Percentiles rank a stretch among this genome's conserved stretches.
These are phyloP conservation scores for Penicillium sp. DNA, from an alignment of 2,329 filamentous ascomycete species.

Conservation along the genomic window DNA sequence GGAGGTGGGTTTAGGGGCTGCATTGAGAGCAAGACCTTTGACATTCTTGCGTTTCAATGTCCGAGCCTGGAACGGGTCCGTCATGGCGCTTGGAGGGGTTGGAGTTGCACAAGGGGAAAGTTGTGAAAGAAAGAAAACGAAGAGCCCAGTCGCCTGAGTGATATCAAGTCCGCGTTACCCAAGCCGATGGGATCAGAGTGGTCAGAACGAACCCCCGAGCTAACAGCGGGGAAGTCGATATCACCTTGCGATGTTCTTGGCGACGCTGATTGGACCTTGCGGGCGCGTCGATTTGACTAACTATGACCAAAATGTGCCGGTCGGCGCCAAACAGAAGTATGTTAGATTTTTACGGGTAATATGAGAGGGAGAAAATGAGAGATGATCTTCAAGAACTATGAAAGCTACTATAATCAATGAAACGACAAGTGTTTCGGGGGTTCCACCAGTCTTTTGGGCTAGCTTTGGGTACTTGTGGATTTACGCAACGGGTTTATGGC, in stretches of 20 bases:
- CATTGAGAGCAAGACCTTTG: constrained; percentile 87
- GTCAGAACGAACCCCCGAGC: constrained; percentile 22
- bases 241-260: constrained; percentile 29
- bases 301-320: constrained; percentile 13
- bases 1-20: constrained; percentile 67
- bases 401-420: constrained; percentile 16
- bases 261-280: constrained; percentile 29
- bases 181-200: constrained; percentile 18
- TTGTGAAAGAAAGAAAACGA: constrained; percentile 5
- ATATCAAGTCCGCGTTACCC: constrained; percentile 5
- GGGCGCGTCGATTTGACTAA: constrained; percentile 28
- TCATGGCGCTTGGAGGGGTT: constrained; percentile 44
- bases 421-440: constrained; percentile 21
- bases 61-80: constrained; percentile 62
- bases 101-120: constrained; percentile 1
- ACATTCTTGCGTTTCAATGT: constrained; percentile 99
- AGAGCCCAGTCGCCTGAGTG: background rate
- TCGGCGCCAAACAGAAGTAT: constrained; percentile 21
- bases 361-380: background rate
- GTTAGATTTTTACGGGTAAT: background rate
- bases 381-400: constrained; percentile 6
- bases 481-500: background rate
- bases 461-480: constrained; percentile 1
- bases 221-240: constrained; percentile 31
- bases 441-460: constrained; percentile 22